Percentiles rank a stretch among this genome's conserved stretches.
These are phyloP conservation scores for Phytophthora rubi DNA, from an alignment of 352 stramenopile genomes.

Conservation along the genomic window DNA sequence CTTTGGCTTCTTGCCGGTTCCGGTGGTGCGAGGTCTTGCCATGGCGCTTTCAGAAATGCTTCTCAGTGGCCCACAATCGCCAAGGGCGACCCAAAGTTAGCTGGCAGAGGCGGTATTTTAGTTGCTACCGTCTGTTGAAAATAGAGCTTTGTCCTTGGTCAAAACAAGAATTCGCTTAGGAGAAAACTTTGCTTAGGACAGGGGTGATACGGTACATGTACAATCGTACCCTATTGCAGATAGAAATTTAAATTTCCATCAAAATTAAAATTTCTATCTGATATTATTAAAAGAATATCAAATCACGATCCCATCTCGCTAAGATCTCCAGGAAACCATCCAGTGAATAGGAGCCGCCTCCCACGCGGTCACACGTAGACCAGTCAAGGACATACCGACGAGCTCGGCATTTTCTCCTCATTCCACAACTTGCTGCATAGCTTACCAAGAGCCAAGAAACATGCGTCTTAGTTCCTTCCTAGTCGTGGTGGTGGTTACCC, in stretches of 20 bases:
- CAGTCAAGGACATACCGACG: too few relatives aligned
- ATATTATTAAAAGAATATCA: too few relatives aligned
- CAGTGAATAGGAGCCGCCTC: too few relatives aligned
- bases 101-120: background rate
- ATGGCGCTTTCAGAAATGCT: background rate
- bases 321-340: too few relatives aligned
- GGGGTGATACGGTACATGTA: constrained; percentile 1
- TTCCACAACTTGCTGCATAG: too few relatives aligned
- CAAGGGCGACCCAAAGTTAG: background rate
- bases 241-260: too few relatives aligned
- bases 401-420: too few relatives aligned
- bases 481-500: background rate
- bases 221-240: too few relatives aligned
- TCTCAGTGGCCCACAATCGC: background rate
- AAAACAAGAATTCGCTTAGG: constrained; percentile 10
- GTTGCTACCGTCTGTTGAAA: background rate
- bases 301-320: too few relatives aligned
- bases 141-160: background rate
- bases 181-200: constrained; percentile 19
- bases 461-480: background rate
- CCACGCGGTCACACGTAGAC: too few relatives aligned
- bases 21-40: constrained; percentile 6
- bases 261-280: too few relatives aligned
- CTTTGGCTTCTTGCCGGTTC: constrained; percentile 5
- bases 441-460: background rate